A percentile compares a stretch with the other conserved stretches of the same genome.
Conservation (phyloP, 2,329 filamentous ascomycete species). For the Aulographum hederae region DNA sequence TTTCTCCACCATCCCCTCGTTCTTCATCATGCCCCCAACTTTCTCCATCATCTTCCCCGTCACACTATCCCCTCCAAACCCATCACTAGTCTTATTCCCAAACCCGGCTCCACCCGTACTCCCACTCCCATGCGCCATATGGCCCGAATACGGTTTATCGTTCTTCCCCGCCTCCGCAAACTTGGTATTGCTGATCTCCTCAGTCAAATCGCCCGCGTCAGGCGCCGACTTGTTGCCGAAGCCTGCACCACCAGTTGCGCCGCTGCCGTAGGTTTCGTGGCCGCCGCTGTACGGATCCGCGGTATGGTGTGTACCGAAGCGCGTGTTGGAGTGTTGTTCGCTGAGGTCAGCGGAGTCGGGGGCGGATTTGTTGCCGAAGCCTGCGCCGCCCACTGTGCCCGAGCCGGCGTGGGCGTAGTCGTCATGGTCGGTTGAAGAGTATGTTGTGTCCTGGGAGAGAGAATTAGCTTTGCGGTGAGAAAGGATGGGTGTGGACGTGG, state of each 20-base stretch:
- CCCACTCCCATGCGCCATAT: slow-evolving; percentile 1
- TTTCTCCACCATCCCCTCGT: slow-evolving; percentile 5
- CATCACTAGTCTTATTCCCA: background rate
- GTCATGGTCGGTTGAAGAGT: background rate
- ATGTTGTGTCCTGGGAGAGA: background rate
- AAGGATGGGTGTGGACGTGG: too few species aligned
- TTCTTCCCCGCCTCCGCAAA: too few species aligned
- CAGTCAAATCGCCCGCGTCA: background rate
- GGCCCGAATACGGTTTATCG: slow-evolving; percentile 2
- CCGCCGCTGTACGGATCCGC: slow-evolving; percentile 13
- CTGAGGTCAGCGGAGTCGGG: slow-evolving; percentile 5
- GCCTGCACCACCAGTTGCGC: slow-evolving; percentile 15
- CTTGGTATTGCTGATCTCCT: slow-evolving; percentile 1
- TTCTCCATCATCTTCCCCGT: slow-evolving; percentile 6
- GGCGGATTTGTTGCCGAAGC: slow-evolving; percentile 9
- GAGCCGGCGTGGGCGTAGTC: background rate
- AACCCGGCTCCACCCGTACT: slow-evolving; percentile 3
- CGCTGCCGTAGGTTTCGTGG: slow-evolving; percentile 13
- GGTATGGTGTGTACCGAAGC: slow-evolving; percentile 10
- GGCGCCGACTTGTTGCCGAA: slow-evolving; percentile 18
- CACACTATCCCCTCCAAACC: background rate
- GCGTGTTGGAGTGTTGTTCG: slow-evolving; percentile 12
- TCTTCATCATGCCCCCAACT: slow-evolving; percentile 4
- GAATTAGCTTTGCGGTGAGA: too few species aligned
- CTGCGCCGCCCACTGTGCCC: slow-evolving; percentile 3